Conservation (phyloP, 164 flowering plant species). For the Santalum album region DNA sequence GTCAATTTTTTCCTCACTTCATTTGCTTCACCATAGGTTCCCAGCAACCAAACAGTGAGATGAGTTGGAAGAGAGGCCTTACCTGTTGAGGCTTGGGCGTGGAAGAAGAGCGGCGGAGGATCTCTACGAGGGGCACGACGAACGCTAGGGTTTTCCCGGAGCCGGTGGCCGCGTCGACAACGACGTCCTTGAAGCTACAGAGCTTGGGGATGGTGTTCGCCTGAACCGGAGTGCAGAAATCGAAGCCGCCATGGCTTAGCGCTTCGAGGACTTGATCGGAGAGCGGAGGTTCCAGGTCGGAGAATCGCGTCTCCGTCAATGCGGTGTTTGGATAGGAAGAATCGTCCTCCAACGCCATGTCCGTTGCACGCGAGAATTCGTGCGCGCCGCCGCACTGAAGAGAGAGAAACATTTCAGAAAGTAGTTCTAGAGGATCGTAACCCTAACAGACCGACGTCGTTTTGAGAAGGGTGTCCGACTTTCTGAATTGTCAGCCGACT, state of each 20-base stretch:
- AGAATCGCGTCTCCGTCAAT: constrained; percentile 57
- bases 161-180: constrained; percentile 96
- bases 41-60: not conserved
- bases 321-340: constrained; percentile 30
- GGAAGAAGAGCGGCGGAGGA: constrained; percentile 49
- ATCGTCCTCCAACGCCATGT: not conserved
- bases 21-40: too few species aligned
- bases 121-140: constrained; percentile 74
- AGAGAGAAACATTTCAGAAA: too few species aligned
- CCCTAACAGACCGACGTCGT: too few species aligned
- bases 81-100: constrained; percentile 76
- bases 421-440: too few species aligned
- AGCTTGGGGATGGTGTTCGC: constrained; percentile 84
- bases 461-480: too few species aligned
- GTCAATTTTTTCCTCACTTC: too few species aligned
- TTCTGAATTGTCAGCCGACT: too few species aligned
- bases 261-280: constrained; percentile 65
- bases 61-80: not conserved
- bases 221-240: constrained; percentile 91
- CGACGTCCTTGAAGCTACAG: constrained; percentile 75
- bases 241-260: constrained; percentile 40
- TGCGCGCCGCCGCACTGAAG: too few species aligned
- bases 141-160: constrained; percentile 96
- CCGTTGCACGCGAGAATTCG: not conserved
- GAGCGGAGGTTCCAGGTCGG: constrained; percentile 68